phyloP scores from a whole-genome alignment of 371 early-diverging fungal genomes.

The Lichtheimia ornata region DNA sequence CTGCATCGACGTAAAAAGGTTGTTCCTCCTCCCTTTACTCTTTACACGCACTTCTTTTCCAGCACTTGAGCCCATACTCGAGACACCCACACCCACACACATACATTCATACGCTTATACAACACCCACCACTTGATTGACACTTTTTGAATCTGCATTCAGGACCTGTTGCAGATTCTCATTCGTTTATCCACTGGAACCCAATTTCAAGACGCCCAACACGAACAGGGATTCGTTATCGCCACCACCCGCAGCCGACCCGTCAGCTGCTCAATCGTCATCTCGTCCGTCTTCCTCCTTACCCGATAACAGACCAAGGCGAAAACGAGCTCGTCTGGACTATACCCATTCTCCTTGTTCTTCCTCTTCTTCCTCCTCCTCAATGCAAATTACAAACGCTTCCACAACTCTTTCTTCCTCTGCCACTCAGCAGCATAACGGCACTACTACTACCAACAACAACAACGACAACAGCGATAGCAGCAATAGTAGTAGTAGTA shows the following conservation, averaged over 20 bases:
- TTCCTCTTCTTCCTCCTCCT: neutral
- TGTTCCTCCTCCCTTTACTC: neutral
- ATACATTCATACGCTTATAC: no score
- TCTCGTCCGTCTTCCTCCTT: slow-evolving; percentile 11
- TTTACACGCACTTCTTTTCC: neutral
- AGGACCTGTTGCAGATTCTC: neutral
- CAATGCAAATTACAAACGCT: slow-evolving; percentile 10
- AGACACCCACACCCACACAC: neutral
- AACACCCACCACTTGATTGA: no score
- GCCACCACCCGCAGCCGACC: slow-evolving; percentile 12
- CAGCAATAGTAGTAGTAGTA: neutral
- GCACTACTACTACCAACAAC: neutral
- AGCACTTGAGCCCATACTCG: neutral
- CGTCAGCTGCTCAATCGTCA: slow-evolving; percentile 8
- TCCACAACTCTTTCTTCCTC: neutral
- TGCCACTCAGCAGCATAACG: neutral
- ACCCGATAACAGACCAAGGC: slow-evolving; percentile 2
- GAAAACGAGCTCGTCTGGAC: slow-evolving; percentile 8
- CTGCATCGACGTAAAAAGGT: no score
- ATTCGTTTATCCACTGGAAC: neutral
- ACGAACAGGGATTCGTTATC: slow-evolving; percentile 14
- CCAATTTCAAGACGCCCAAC: slow-evolving; percentile 10
- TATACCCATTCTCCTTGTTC: slow-evolving; percentile 6
- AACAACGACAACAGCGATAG: neutral
- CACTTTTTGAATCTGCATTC: neutral